phyloP scores from a whole-genome alignment of 805 yeast genomes.

The Dipodascopsis uninucleata region DNA sequence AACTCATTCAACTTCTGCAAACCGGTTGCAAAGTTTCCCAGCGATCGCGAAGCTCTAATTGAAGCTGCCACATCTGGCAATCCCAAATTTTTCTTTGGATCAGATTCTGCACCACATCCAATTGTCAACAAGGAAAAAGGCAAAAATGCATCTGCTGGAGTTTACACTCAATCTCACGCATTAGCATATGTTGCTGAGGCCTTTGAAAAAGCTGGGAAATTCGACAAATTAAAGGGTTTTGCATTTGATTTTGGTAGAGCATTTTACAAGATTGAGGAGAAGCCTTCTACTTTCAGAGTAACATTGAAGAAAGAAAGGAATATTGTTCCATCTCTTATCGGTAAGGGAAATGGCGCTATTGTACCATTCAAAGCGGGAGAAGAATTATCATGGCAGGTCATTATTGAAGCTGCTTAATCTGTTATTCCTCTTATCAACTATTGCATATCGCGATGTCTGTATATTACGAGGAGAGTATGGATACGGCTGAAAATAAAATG shows the following conservation, averaged over 20 bases:
- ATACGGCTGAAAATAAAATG: too few relatives aligned
- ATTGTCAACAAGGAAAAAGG: constrained; percentile 69
- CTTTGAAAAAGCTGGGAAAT: constrained; percentile 61
- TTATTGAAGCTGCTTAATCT: too few relatives aligned
- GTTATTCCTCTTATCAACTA: too few relatives aligned
- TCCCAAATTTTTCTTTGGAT: constrained; percentile 92
- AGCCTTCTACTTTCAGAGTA: constrained; percentile 45
- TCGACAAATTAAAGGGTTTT: constrained; percentile 67
- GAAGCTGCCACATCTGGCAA: constrained; percentile 88
- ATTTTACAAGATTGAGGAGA: constrained; percentile 61
- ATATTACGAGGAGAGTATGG: too few relatives aligned
- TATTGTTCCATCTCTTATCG: constrained; percentile 57
- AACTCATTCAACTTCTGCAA: constrained; percentile 93
- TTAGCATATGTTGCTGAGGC: constrained; percentile 81
- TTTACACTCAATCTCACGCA: constrained; percentile 82
- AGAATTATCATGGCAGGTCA: constrained; percentile 54
- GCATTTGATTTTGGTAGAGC: constrained; percentile 68
- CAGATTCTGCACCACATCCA: constrained; percentile 98
- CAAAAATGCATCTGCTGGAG: constrained; percentile 95
- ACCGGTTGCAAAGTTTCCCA: constrained; percentile 93
- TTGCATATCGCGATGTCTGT: too few relatives aligned
- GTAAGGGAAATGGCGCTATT: constrained; percentile 48
- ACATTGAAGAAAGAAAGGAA: constrained; percentile 48
- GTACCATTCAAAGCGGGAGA: constrained; percentile 89
- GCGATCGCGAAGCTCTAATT: constrained; percentile 74